A percentile compares a stretch with the other conserved stretches of the same genome.
Evolutionary conservation across 805 yeast species (phyloP).

Genomic region (Metschnikowia gelsemii): DNA sequence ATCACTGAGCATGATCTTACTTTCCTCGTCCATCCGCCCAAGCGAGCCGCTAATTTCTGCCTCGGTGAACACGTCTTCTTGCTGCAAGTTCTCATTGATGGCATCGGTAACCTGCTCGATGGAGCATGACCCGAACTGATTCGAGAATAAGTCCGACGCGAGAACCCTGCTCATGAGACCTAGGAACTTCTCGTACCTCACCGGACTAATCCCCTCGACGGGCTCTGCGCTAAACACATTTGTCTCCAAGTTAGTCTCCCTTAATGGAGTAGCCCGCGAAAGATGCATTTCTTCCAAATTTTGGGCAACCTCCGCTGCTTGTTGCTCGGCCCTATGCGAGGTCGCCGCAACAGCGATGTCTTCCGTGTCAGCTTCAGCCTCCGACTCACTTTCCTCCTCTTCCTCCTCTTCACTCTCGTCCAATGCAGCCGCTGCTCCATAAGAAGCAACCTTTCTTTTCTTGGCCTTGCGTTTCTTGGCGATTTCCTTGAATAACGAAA

Average conservation of each 20-base stretch:
- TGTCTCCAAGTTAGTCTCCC: constrained; percentile 21
- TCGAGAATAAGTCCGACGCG: constrained; percentile 34
- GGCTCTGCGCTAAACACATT: constrained; percentile 20
- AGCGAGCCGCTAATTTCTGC: constrained; percentile 35
- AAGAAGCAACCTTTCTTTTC: constrained; percentile 24
- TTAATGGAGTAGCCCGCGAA: constrained; percentile 28
- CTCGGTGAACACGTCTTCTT: constrained; percentile 37
- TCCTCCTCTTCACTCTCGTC: constrained; percentile 35
- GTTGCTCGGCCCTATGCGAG: constrained; percentile 13
- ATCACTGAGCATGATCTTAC: constrained; percentile 37
- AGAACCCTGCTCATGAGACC: constrained; percentile 32
- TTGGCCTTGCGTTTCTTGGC: constrained; percentile 35
- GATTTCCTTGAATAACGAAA: constrained; percentile 80
- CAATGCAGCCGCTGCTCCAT: constrained; percentile 30
- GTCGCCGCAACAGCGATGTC: constrained; percentile 10
- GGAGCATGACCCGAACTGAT: constrained; percentile 33
- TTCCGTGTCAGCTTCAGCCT: constrained; percentile 23
- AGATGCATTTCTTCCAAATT: constrained; percentile 32
- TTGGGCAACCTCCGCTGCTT: constrained; percentile 24
- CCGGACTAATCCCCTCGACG: constrained; percentile 28
- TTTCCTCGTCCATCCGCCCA: constrained; percentile 34
- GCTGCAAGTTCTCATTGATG: constrained; percentile 37
- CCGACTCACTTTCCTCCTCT: constrained; percentile 15
- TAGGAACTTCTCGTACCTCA: constrained; percentile 33
- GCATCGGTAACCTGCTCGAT: constrained; percentile 31